Percentiles rank a stretch among this genome's conserved stretches.
Evolutionary conservation across 2,329 filamentous ascomycete genomes (phyloP).

Genomic region (Botrytis paeoniae): DNA sequence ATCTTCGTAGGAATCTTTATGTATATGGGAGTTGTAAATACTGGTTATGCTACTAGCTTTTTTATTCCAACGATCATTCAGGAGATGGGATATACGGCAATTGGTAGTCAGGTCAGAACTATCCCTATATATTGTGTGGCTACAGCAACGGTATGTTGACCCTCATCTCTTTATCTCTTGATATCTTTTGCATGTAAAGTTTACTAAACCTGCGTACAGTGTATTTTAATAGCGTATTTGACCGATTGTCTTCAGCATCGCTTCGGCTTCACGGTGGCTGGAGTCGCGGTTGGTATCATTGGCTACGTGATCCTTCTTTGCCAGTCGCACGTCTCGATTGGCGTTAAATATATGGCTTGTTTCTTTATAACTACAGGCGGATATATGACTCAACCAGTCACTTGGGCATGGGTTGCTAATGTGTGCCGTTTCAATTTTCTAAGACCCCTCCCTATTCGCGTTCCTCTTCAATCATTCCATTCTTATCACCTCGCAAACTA

Average conservation of each 20-base stretch:
- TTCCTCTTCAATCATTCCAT: not conserved
- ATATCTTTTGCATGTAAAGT: not conserved
- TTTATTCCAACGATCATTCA: slow-evolving; percentile 31
- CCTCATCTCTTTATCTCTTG: no score
- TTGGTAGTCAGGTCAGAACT: slow-evolving; percentile 25
- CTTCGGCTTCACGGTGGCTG: slow-evolving; percentile 26
- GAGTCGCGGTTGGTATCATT: slow-evolving; percentile 20
- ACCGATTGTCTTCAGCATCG: slow-evolving; percentile 26
- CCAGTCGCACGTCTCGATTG: slow-evolving; percentile 46
- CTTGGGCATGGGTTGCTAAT: slow-evolving; percentile 50
- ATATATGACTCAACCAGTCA: slow-evolving; percentile 39
- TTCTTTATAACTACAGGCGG: slow-evolving; percentile 41
- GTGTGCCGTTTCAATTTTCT: not conserved
- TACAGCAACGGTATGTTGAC: slow-evolving; percentile 12
- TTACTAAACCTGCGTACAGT: not conserved
- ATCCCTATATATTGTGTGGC: slow-evolving; percentile 28
- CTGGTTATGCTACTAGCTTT: slow-evolving; percentile 40
- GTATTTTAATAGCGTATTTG: slow-evolving; percentile 18
- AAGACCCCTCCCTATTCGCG: not conserved
- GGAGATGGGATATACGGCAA: slow-evolving; percentile 27
- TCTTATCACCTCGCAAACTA: not conserved
- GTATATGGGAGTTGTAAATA: slow-evolving; percentile 58
- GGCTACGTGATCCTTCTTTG: slow-evolving; percentile 37
- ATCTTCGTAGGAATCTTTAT: slow-evolving; percentile 43
- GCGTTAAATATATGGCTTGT: slow-evolving; percentile 39